Evolutionary conservation across 371 early-diverging fungal genomes (phyloP).

Genomic region (Syncephalastrum monosporum): DNA sequence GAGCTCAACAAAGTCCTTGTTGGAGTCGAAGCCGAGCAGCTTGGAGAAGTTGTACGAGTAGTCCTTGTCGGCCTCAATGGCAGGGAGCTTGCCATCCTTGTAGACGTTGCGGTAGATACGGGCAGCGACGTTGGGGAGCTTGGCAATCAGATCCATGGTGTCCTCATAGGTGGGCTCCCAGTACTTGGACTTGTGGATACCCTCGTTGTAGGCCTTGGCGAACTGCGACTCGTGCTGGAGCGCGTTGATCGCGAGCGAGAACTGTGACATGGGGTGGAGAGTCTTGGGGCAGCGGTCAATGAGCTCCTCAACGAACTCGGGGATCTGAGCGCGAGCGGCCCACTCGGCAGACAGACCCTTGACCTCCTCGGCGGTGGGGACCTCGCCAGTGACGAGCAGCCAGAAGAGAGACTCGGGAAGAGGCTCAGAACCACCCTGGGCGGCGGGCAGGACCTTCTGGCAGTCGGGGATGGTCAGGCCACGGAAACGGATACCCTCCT

Average conservation of each 20-base stretch:
- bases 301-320: slow-evolving; percentile 92
- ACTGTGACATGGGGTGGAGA: slow-evolving; percentile 99
- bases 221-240: slow-evolving; percentile 94
- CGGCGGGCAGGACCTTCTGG: slow-evolving; percentile 87
- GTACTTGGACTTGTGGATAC: slow-evolving; percentile 93
- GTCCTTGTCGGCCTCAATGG: slow-evolving; percentile 84
- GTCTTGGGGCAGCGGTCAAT: slow-evolving; percentile 97
- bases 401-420: slow-evolving; percentile 98
- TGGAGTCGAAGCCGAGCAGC: slow-evolving; percentile 88
- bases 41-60: slow-evolving; percentile 94
- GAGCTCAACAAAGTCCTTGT: slow-evolving; percentile 91
- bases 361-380: slow-evolving; percentile 94
- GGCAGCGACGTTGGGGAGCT: slow-evolving; percentile 94
- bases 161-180: slow-evolving; percentile 98
- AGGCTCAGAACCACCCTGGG: slow-evolving; percentile 88
- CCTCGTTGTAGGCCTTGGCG: slow-evolving; percentile 95
- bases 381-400: slow-evolving; percentile 96
- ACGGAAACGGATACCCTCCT: slow-evolving; percentile 99
- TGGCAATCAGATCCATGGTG: slow-evolving; percentile 96
- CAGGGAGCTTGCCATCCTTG: slow-evolving; percentile 92
- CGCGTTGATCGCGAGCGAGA: slow-evolving; percentile 94
- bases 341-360: slow-evolving; percentile 91
- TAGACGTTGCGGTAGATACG: slow-evolving; percentile 98
- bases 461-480: slow-evolving; percentile 96
- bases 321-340: slow-evolving; percentile 91